These are phyloP conservation scores for Elymus sibiricus DNA, from an alignment of 176 grass and related monocot genomes.

Conservation along the genomic window DNA sequence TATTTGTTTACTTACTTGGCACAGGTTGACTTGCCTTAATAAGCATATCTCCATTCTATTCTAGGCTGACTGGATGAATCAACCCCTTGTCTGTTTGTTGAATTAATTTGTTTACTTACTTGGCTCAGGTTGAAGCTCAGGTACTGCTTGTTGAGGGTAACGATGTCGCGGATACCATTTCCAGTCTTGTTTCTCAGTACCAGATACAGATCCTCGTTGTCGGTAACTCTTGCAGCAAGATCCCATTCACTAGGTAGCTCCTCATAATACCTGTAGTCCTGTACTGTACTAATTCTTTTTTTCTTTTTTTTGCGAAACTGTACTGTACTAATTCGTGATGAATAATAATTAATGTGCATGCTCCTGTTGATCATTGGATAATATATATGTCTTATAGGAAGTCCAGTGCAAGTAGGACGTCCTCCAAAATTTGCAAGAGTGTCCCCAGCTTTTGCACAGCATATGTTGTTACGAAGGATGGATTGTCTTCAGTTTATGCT, in stretches of 20 bases:
- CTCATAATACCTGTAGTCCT: not conserved
- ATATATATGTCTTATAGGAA: slow-evolving; percentile 26
- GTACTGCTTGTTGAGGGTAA: slow-evolving; percentile 29
- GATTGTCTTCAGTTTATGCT: slow-evolving; percentile 31
- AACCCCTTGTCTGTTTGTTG: not conserved
- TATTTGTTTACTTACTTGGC: not conserved
- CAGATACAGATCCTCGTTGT: slow-evolving; percentile 30
- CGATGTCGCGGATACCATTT: slow-evolving; percentile 32
- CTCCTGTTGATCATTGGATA: not conserved
- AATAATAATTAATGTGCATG: not conserved
- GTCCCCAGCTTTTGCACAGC: slow-evolving; percentile 38
- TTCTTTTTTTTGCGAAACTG: too few relatives aligned
- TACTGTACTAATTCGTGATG: not conserved
- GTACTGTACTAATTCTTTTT: not conserved
- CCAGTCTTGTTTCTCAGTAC: slow-evolving; percentile 20
- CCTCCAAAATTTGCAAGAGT: slow-evolving; percentile 38
- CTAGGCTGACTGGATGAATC: not conserved
- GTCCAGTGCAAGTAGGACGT: slow-evolving; percentile 8
- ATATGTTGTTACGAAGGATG: slow-evolving; percentile 36
- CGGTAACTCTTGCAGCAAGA: slow-evolving; percentile 25
- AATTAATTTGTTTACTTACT: not conserved
- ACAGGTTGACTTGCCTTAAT: slow-evolving; percentile 4
- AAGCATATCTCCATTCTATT: not conserved
- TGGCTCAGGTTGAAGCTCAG: slow-evolving; percentile 34
- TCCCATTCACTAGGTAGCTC: slow-evolving; percentile 23